These are phyloP conservation scores for Kazachstania viticola DNA, from an alignment of 805 yeast genomes.

Conservation along the genomic window DNA sequence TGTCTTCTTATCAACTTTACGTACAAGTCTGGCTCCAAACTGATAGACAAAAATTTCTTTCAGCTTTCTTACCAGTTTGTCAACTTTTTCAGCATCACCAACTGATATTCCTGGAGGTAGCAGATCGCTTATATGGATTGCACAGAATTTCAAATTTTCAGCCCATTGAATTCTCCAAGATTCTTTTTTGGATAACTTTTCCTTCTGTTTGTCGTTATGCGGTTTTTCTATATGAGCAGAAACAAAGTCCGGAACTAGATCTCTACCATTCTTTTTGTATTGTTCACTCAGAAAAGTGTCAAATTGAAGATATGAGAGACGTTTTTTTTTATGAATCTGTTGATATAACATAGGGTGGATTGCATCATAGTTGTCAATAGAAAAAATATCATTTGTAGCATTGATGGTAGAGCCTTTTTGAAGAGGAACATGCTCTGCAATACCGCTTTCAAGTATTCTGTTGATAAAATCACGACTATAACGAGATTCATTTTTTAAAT, in stretches of 20 bases:
- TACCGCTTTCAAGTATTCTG: constrained; percentile 13
- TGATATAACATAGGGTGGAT: constrained; percentile 16
- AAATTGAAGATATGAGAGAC: constrained; percentile 8
- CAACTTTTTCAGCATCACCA: not conserved
- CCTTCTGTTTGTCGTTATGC: not conserved
- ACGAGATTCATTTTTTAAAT: constrained; percentile 3
- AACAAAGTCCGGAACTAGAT: not conserved
- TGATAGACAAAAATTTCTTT: constrained; percentile 4
- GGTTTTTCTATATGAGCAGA: not conserved
- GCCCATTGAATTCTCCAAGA: not conserved
- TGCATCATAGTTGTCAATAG: constrained; percentile 17
- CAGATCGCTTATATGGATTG: not conserved
- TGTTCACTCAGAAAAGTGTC: not conserved
- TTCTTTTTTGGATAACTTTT: not conserved
- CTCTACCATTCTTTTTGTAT: not conserved
- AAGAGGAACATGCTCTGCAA: constrained; percentile 14
- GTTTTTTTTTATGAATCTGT: constrained; percentile 14
- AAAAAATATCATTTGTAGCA: constrained; percentile 22
- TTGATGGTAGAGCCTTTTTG: constrained; percentile 9
- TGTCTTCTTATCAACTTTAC: not conserved
- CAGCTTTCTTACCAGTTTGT: constrained; percentile 2
- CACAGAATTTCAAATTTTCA: not conserved
- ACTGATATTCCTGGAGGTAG: not conserved
- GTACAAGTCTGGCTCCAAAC: constrained; percentile 5
- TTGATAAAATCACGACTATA: constrained; percentile 6